Conservation (phyloP, 164 flowering plant species). For the Litsea cubeba region DNA sequence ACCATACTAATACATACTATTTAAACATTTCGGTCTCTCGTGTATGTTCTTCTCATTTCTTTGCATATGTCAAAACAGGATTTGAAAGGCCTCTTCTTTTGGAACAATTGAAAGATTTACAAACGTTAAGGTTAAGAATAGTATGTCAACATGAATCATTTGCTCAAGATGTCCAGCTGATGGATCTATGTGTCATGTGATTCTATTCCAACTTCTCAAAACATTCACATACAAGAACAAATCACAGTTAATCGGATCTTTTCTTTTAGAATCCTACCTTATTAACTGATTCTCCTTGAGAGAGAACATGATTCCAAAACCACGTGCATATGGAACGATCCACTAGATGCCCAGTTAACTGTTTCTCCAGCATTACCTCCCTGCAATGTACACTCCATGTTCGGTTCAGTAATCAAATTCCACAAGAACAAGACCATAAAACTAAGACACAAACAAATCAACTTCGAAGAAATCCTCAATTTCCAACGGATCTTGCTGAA, state of each 20-base stretch:
- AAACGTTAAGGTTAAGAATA: not conserved
- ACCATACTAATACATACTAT: no score
- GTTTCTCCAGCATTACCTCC: constrained; percentile 96
- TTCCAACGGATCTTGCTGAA: not conserved
- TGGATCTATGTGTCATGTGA: not conserved
- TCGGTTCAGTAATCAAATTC: not conserved
- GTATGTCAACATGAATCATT: not conserved
- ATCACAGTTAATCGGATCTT: no score
- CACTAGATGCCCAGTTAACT: constrained; percentile 84
- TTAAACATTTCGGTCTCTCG: no score
- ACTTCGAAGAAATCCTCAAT: not conserved
- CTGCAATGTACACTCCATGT: constrained; percentile 24
- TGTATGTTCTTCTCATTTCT: no score
- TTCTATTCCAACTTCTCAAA: not conserved
- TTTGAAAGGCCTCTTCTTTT: not conserved
- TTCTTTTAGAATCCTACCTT: constrained; percentile 42
- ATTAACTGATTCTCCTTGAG: constrained; percentile 75
- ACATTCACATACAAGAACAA: not conserved
- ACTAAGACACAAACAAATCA: not conserved
- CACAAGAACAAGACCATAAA: not conserved
- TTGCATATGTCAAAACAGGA: no score
- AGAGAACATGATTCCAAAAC: constrained; percentile 79
- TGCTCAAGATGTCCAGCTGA: not conserved
- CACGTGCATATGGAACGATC: constrained; percentile 88
- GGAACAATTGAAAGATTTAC: not conserved